Evolutionary conservation across 2,329 filamentous ascomycete genomes (phyloP), one percentile per base, ranked within the genome.

Genomic region (Exophiala aquamarina): DNA sequence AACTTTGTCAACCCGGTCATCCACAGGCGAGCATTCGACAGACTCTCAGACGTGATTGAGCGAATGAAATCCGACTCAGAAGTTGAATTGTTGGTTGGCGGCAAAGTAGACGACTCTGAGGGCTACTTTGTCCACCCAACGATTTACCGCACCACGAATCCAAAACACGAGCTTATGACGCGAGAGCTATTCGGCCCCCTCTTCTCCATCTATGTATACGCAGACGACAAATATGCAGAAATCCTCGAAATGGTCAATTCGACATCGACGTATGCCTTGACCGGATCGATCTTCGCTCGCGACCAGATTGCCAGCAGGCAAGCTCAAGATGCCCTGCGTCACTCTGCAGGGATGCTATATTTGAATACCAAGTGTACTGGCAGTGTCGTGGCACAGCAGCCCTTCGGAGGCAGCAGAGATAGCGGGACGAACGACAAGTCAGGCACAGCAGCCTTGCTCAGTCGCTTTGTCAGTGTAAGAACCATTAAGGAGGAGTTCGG

Each of bases 1-100:
- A 89, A 90, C 74, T 94, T 95, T 73, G 82, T 91, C 61, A 89
- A 89, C 8, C 89, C 89, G 17, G 89, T 95, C 49, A 94, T 95
- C 67, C 89, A 94, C 72, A 78, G 83, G 55, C 79, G 75, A 9
- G 87, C 86, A 9, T 95, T 94, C 77, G 82, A 89, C 66, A 92
- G 91, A 69, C 79, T 95, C 2, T 77, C 81, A 0, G 76, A 77
- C 15, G 86, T 84, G 44, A 94, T 95, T 56, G 86, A 93, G 50
- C 81, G 80, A 23, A 87, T 89, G n/a, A 89, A 89, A 70, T 75
- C 76, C 7, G 89, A 94, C 66, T 69, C 74, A 7, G 81, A 86
- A 56, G 78, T 95, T 11, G 77, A 87, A 65, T 76, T 92, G 2
- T 67, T 95, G 13, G 79, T 78, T 1, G 90, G 89, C 34, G 89